phyloP scores from a whole-genome alignment of 345 rosid genomes.

The Excoecaria agallocha region DNA sequence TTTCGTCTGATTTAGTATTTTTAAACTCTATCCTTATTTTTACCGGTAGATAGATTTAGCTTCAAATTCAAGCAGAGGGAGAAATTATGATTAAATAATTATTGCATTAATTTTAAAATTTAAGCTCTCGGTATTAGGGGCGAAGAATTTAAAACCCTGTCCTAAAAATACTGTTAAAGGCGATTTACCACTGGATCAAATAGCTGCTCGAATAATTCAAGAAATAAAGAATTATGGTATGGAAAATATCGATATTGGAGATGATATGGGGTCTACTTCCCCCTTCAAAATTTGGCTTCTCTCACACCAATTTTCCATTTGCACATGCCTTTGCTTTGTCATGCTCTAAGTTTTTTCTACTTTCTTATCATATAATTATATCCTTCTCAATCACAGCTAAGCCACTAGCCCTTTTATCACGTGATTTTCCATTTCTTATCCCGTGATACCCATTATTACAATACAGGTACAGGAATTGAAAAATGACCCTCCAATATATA shows the following conservation, averaged over 20 bases:
- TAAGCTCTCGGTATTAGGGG: too few species aligned
- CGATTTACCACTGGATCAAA: too few species aligned
- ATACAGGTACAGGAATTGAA: neutral
- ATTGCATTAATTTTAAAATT: too few species aligned
- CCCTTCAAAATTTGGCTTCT: neutral
- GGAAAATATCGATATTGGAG: neutral
- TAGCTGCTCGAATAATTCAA: neutral
- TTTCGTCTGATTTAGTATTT: too few species aligned
- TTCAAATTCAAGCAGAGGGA: too few species aligned
- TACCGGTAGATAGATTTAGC: too few species aligned
- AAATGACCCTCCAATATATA: too few species aligned
- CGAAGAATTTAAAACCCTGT: too few species aligned
- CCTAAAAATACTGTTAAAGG: too few species aligned
- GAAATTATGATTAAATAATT: too few species aligned
- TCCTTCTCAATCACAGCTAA: constrained; percentile 1
- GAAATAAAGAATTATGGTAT: neutral
- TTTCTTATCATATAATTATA: neutral
- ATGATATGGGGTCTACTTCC: constrained; percentile 15
- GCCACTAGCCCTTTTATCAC: constrained; percentile 10
- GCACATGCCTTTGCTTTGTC: constrained; percentile 22
- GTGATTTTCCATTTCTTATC: constrained; percentile 6
- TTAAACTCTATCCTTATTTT: too few species aligned
- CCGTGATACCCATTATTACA: neutral
- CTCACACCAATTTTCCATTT: neutral
- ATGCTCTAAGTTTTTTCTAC: neutral